Conservation (phyloP, 371 early-diverging fungal species). For the Furculomyces boomerangus region DNA sequence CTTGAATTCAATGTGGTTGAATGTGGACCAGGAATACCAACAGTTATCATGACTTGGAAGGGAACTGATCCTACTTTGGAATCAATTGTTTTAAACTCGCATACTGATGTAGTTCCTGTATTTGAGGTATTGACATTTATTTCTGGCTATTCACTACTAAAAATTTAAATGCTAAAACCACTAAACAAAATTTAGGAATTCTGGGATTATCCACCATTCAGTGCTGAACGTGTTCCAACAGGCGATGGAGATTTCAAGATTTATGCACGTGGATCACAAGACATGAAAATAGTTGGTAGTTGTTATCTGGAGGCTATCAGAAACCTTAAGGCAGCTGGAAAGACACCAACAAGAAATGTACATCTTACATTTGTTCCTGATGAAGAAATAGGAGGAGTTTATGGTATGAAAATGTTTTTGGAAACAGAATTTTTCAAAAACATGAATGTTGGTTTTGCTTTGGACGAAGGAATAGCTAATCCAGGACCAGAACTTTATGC, state of each 20-base stretch:
- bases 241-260: conserved; percentile 37
- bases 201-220: conserved; percentile 59
- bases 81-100: conserved; percentile 52
- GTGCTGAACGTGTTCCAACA: conserved; percentile 33
- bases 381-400: conserved; percentile 61
- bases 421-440: conserved; percentile 34
- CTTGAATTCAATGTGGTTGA: conserved; percentile 24
- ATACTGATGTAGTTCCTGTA: conserved; percentile 75
- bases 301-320: conserved; percentile 57
- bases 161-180: not conserved
- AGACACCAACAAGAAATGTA: conserved; percentile 36
- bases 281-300: conserved; percentile 70
- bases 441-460: conserved; percentile 53
- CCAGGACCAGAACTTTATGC: conserved; percentile 37
- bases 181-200: conserved; percentile 14
- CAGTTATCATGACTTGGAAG: conserved; percentile 43
- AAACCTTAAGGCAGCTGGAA: conserved; percentile 27
- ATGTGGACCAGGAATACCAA: conserved; percentile 40
- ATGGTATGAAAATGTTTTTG: conserved; percentile 48
- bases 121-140: conserved; percentile 10
- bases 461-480: conserved; percentile 62
- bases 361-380: conserved; percentile 60
- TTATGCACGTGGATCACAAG: conserved; percentile 62
- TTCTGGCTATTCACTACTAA: not conserved
- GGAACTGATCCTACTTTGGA: conserved; percentile 33